Evolutionary conservation across 2,329 filamentous ascomycete species (phyloP).

Genomic region (Colletotrichum gloeosporioides): DNA sequence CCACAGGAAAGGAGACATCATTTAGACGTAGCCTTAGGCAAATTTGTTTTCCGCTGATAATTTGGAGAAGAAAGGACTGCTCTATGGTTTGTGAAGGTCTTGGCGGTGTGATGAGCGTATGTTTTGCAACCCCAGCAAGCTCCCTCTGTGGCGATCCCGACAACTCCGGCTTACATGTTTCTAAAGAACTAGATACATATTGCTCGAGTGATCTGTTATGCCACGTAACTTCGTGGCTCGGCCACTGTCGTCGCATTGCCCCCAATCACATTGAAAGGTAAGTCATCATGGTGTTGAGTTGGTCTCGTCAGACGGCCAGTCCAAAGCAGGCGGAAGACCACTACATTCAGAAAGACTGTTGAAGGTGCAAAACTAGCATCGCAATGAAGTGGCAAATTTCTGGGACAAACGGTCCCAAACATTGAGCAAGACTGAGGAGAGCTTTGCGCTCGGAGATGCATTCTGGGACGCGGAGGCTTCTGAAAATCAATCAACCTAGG

Average conservation of each 20-base stretch:
- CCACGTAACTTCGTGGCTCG: neutral
- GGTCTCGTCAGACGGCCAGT: neutral
- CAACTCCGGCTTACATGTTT: neutral
- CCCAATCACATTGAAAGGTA: neutral
- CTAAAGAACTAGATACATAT: accelerated
- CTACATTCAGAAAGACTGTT: neutral
- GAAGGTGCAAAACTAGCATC: neutral
- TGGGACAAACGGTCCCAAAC: too few species aligned
- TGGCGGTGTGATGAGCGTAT: neutral
- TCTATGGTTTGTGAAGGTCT: neutral
- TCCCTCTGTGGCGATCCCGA: neutral
- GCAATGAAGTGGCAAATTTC: neutral
- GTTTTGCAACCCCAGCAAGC: neutral
- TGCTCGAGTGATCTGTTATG: neutral
- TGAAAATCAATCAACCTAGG: neutral
- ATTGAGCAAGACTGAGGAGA: too few species aligned
- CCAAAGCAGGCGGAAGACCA: neutral
- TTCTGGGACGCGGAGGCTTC: neutral
- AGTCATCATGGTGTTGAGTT: neutral
- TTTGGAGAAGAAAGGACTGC: accelerated
- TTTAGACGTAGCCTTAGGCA: too few species aligned
- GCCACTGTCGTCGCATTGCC: neutral
- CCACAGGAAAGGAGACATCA: neutral
- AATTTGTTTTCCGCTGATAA: too few species aligned
- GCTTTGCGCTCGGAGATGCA: neutral